Evolutionary conservation across 2,329 filamentous ascomycete genomes (phyloP).

Genomic region (Fusarium sacchari): DNA sequence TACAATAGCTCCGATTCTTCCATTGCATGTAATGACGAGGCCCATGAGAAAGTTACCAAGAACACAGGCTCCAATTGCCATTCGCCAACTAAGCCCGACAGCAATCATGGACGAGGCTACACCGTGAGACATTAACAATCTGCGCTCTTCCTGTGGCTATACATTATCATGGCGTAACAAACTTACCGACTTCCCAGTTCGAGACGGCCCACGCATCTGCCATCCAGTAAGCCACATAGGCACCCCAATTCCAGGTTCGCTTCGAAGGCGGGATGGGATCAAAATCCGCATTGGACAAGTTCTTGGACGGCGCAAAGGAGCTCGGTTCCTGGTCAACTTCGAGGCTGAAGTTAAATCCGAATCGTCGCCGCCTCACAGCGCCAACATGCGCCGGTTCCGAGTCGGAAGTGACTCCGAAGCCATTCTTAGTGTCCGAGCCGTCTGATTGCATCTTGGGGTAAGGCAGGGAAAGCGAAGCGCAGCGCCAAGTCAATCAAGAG

Average conservation of each 20-base stretch:
- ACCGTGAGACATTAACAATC: neutral
- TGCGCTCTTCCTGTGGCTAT: neutral
- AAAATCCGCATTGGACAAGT: neutral
- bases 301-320: conserved; percentile 4
- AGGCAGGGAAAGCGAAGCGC: neutral
- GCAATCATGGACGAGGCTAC: conserved; percentile 7
- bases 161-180: neutral
- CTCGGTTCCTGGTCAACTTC: conserved; percentile 2
- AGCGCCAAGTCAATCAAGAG: neutral
- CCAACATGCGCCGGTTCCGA: neutral
- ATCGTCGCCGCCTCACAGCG: neutral
- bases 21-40: conserved; percentile 3
- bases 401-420: conserved; percentile 1
- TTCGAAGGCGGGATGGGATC: conserved; percentile 7
- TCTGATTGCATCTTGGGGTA: neutral
- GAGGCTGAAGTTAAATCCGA: conserved; percentile 7
- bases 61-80: conserved; percentile 11
- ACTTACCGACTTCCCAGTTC: conserved; percentile 13
- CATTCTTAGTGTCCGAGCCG: conserved; percentile 1
- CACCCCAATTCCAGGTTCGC: conserved; percentile 10
- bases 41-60: conserved; percentile 13
- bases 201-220: conserved; percentile 13
- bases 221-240: conserved; percentile 11
- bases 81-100: conserved; percentile 9
- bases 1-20: conserved; percentile 11